Conservation (phyloP, 495 filamentous ascomycete genomes). For the Lasiosphaeria hispida region DNA sequence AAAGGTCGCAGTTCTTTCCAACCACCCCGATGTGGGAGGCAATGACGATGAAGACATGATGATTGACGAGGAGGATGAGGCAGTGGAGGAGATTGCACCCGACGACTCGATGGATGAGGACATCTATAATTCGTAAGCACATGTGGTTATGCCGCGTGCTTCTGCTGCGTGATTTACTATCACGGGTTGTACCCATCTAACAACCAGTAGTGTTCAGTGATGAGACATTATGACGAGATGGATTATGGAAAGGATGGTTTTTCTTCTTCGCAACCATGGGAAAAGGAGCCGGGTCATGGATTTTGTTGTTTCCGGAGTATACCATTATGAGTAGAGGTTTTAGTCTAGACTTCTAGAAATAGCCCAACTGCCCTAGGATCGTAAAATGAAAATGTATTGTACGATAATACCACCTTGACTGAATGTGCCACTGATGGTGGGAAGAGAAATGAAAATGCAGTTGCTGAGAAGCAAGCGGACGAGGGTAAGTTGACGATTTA, state of each 20-base stretch:
- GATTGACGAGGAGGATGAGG: constrained; percentile 62
- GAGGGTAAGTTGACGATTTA: not conserved
- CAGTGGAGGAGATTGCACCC: constrained; percentile 64
- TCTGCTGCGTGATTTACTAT: not conserved
- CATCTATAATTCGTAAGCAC: constrained; percentile 57
- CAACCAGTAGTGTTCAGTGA: not conserved
- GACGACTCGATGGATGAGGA: constrained; percentile 71
- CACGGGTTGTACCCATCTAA: constrained; percentile 2
- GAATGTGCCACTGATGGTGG: too few relatives aligned
- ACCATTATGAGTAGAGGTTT: too few relatives aligned
- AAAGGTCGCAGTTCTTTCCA: constrained; percentile 75
- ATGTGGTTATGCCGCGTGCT: constrained; percentile 6
- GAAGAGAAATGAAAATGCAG: too few relatives aligned
- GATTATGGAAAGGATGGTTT: not conserved
- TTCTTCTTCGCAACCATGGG: too few relatives aligned
- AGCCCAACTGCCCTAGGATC: too few relatives aligned
- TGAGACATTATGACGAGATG: constrained; percentile 6
- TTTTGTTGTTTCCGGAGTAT: too few relatives aligned
- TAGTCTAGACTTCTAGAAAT: too few relatives aligned
- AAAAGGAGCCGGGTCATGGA: too few relatives aligned
- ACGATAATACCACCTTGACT: too few relatives aligned
- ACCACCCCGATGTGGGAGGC: constrained; percentile 64
- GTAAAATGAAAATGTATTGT: too few relatives aligned
- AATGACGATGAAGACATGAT: constrained; percentile 64
- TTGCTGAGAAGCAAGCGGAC: not conserved